These are phyloP conservation scores for Eucalyptus sideroxylon DNA, from an alignment of 345 rosid species.

Conservation along the genomic window DNA sequence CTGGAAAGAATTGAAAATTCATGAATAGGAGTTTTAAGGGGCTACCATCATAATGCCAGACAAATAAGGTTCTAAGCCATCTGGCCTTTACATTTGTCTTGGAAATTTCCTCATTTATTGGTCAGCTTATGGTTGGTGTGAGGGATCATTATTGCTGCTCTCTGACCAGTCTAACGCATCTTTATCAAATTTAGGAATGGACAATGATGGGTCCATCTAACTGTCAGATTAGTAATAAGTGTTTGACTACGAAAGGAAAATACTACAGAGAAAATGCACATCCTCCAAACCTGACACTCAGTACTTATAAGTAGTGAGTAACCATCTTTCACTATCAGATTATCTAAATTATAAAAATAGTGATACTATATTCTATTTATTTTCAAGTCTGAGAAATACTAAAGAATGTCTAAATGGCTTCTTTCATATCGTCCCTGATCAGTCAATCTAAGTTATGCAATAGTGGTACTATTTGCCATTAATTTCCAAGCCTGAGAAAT, in stretches of 20 bases:
- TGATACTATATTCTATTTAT: not conserved
- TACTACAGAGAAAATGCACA: not conserved
- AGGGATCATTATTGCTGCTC: not conserved
- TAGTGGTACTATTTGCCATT: not conserved
- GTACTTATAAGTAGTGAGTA: not conserved
- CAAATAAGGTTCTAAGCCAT: not conserved
- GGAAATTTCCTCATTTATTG: not conserved
- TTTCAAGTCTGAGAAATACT: not conserved
- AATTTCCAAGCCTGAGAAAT: not conserved
- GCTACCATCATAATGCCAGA: not conserved
- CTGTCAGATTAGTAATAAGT: not conserved
- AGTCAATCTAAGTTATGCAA: not conserved
- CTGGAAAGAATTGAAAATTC: not conserved
- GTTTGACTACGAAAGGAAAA: not conserved
- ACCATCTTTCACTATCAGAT: not conserved
- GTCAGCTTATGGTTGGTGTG: not conserved
- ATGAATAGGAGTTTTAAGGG: not conserved
- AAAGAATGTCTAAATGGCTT: not conserved
- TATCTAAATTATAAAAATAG: not conserved
- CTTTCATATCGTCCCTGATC: not conserved
- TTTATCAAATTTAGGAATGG: not conserved
- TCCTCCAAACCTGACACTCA: not conserved
- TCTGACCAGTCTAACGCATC: not conserved
- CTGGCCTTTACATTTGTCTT: not conserved
- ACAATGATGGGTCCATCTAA: not conserved